Base-by-base conservation (phyloP, 2,329 filamentous ascomycete genomes). In the Phialocephala subalpina region DNA sequence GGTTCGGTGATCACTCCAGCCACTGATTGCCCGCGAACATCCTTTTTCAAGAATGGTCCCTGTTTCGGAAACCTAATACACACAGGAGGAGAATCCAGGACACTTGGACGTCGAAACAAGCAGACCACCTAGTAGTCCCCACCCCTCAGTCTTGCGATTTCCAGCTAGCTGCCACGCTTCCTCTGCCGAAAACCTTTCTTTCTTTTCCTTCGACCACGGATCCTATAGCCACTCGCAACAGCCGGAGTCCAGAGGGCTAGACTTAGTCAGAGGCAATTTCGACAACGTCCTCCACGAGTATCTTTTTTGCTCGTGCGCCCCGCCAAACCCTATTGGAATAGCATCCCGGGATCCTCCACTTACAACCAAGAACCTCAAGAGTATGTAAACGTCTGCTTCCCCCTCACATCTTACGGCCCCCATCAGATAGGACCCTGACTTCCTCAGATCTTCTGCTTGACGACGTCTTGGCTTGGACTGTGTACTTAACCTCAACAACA, bases 21-120 rank as follows among this genome's bases (percentile, higher is more conserved):
- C 67, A 63, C 62, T 60, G 49, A 59, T 56, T 64, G 56, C 56
- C 53, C 57, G 59, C 64, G 58, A 64, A 56, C 60, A 66, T 67
- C 45, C 58, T 61, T 49, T 63, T 71, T 69, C 72, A 74, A 72
- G 72, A 73, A 72, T 75, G 69, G 69, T 73, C 69, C 67, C 69
- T 73, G 73, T 73, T 73, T 74, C 71, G 70, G 59, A 73, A 69
- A 67, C 63, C 68, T 72, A 73, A 73, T 55, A 70, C 66, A 64
- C 64, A 57, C 64, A 69, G 62, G 42, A 63, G 40, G 22, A 22
- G 3, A 60, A 36, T 67, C 63, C 52, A 59, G 36, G 69, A 64
- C n/a, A n/a, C 71, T 72, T 73, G 64, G 71, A 74, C 73, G 68
- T 74, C 72, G 73, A 74, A 75, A 74, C 73, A 73, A 73, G 66